phyloP scores from a whole-genome alignment of 352 stramenopile species.

The Pythium coloratum region DNA sequence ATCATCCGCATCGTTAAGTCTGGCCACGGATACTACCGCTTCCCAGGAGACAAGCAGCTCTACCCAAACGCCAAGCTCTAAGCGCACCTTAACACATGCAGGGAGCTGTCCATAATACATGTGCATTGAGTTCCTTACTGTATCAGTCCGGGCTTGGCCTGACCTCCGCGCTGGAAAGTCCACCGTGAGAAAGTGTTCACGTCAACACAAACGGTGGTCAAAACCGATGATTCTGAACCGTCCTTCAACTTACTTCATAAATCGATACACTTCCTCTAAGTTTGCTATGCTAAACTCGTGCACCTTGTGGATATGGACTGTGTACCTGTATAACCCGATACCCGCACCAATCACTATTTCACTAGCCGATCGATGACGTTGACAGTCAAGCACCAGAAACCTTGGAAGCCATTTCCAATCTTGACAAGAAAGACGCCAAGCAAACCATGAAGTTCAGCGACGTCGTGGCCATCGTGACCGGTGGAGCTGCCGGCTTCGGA shows the following conservation, averaged over 20 bases:
- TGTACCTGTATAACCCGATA: too few species aligned
- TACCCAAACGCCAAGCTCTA: slow-evolving; percentile 65
- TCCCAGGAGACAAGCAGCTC: slow-evolving; percentile 57
- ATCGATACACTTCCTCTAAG: neutral
- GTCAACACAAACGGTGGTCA: slow-evolving; percentile 5
- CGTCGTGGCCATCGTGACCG: slow-evolving; percentile 68
- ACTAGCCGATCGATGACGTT: too few species aligned
- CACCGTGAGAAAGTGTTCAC: slow-evolving; percentile 7
- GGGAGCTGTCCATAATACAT: neutral
- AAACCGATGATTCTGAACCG: neutral
- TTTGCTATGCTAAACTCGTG: neutral
- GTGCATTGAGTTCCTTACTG: neutral
- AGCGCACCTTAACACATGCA: neutral
- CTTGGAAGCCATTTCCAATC: slow-evolving; percentile 8
- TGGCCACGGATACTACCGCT: slow-evolving; percentile 49
- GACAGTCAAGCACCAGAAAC: slow-evolving; percentile 7
- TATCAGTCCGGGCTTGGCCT: neutral
- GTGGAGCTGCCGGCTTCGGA: slow-evolving; percentile 65
- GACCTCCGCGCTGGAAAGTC: neutral
- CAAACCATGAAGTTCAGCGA: slow-evolving; percentile 59
- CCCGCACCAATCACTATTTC: too few species aligned
- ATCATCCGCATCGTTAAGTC: slow-evolving; percentile 52
- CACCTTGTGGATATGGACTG: too few species aligned
- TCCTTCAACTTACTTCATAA: slow-evolving; percentile 5
- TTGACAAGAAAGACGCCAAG: slow-evolving; percentile 2